Evolutionary conservation across 345 rosid genomes (phyloP).

Genomic region (Leavenworthia alabamica): DNA sequence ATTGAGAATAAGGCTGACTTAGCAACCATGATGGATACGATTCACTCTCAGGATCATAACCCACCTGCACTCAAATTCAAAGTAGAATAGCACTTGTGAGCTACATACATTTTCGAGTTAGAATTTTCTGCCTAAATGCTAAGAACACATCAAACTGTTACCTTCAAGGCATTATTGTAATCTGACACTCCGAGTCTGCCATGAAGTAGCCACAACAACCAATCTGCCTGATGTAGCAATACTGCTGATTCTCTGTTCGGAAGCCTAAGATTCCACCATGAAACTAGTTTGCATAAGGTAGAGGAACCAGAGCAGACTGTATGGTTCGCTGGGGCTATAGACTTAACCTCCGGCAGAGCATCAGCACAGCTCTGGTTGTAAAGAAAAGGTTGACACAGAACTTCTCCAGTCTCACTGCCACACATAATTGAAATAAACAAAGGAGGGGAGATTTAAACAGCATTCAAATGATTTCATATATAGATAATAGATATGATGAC

Average conservation of each 20-base stretch:
- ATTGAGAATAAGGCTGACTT: slow-evolving; percentile 67
- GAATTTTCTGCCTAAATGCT: no score
- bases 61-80: slow-evolving; percentile 55
- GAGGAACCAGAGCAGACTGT: slow-evolving; percentile 88
- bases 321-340: slow-evolving; percentile 80
- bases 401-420: slow-evolving; percentile 61
- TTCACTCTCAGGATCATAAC: slow-evolving; percentile 85
- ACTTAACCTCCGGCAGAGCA: slow-evolving; percentile 61
- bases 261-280: slow-evolving; percentile 65
- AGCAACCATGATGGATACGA: slow-evolving; percentile 82
- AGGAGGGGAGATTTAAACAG: neutral
- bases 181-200: slow-evolving; percentile 87
- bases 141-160: no score
- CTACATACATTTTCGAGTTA: no score
- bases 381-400: slow-evolving; percentile 61
- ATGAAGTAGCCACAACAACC: slow-evolving; percentile 91
- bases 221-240: slow-evolving; percentile 89
- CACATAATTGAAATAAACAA: neutral
- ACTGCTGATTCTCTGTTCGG: slow-evolving; percentile 45
- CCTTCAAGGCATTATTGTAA: slow-evolving; percentile 90
- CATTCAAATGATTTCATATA: neutral
- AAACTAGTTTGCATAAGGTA: slow-evolving; percentile 83
- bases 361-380: slow-evolving; percentile 78
- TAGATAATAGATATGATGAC: no score
- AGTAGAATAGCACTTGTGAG: no score